A percentile compares a stretch with the other conserved stretches of the same genome.
Evolutionary conservation across 805 yeast genomes (phyloP).

Genomic region (Schwanniomyces occidentalis): DNA sequence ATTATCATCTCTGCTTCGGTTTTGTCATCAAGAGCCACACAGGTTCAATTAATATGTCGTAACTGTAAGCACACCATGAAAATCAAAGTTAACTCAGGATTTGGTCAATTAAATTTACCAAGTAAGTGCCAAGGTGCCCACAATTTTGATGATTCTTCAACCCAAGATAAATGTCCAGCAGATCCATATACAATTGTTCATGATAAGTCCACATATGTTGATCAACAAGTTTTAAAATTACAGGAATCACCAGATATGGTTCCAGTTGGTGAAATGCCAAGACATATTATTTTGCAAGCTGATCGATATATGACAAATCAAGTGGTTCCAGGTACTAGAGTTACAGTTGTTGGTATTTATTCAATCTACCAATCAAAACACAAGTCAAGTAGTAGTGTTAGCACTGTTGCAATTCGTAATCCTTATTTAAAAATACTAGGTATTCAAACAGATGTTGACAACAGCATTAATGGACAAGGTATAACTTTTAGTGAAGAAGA

Average conservation of each 20-base stretch:
- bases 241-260: constrained; percentile 99
- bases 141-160: constrained; percentile 46
- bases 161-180: constrained; percentile 71
- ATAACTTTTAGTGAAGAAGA: constrained; percentile 83
- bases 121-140: constrained; percentile 55
- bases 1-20: constrained; percentile 91
- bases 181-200: constrained; percentile 94
- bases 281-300: constrained; percentile 83
- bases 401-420: constrained; percentile 86
- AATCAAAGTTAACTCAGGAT: constrained; percentile 62
- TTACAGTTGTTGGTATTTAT: constrained; percentile 89
- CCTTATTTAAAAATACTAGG: constrained; percentile 90
- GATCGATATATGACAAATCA: constrained; percentile 88
- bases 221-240: constrained; percentile 89
- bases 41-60: constrained; percentile 81
- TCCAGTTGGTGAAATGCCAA: constrained; percentile 98
- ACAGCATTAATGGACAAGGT: constrained; percentile 57
- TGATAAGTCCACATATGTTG: constrained; percentile 90
- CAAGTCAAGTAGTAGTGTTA: constrained; percentile 44
- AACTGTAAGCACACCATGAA: constrained; percentile 80
- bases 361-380: constrained; percentile 79
- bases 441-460: constrained; percentile 78
- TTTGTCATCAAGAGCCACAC: constrained; percentile 81
- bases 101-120: constrained; percentile 71
- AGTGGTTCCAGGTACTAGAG: constrained; percentile 93